phyloP scores from a whole-genome alignment of 768 basidiomycete species.

The Asterophora lycoperdoides region DNA sequence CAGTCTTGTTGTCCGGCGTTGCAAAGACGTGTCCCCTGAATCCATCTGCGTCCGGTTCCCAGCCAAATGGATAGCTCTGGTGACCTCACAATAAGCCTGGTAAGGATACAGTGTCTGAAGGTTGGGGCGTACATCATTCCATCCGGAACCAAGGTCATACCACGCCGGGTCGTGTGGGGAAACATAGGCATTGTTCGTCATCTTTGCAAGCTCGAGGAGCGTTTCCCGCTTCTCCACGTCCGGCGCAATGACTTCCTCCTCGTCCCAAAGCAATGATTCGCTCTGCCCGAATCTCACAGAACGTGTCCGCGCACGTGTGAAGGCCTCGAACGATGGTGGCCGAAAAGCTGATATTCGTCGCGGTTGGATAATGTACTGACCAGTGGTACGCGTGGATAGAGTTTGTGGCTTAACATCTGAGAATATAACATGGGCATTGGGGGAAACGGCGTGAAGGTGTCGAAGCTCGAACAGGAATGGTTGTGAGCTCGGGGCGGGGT shows the following conservation, averaged over 20 bases:
- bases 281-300: constrained; percentile 46
- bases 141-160: constrained; percentile 70
- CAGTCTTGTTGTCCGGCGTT: constrained; percentile 73
- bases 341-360: constrained; percentile 35
- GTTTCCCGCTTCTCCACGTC: constrained; percentile 75
- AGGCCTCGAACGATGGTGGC: constrained; percentile 45
- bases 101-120: constrained; percentile 11
- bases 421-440: constrained; percentile 49
- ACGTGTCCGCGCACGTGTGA: constrained; percentile 39
- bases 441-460: constrained; percentile 55
- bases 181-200: constrained; percentile 91
- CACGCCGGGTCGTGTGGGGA: constrained; percentile 57
- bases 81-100: constrained; percentile 2
- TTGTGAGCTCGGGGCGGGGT: constrained; percentile 5
- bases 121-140: constrained; percentile 44
- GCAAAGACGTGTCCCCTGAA: constrained; percentile 92
- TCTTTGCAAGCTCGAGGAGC: constrained; percentile 82
- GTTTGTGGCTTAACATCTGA: constrained; percentile 36
- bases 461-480: constrained; percentile 51
- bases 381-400: constrained; percentile 5
- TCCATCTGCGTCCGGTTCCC: constrained; percentile 85
- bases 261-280: constrained; percentile 59
- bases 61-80: constrained; percentile 82
- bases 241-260: constrained; percentile 68
- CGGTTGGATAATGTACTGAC: constrained; percentile 34